These are phyloP conservation scores for Avena insularis DNA, from an alignment of 176 grass and related monocot genomes.

Conservation along the genomic window DNA sequence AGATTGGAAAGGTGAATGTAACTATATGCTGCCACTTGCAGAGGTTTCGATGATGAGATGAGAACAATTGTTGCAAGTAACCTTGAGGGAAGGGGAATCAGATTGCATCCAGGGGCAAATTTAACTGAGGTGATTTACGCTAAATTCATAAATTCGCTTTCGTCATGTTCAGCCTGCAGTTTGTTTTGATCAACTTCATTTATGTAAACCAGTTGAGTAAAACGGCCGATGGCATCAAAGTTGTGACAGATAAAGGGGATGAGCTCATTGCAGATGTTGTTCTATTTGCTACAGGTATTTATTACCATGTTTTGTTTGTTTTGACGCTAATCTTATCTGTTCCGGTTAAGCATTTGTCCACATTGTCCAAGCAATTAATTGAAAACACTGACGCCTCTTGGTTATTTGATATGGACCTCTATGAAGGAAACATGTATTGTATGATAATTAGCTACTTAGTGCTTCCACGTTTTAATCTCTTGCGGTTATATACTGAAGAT, in stretches of 20 bases:
- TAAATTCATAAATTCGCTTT: background rate
- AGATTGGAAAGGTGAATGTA: background rate
- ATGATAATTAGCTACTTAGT: background rate
- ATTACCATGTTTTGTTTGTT: background rate
- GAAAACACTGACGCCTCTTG: background rate
- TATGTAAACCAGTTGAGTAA: constrained; percentile 74
- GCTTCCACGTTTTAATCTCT: background rate
- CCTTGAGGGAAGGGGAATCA: constrained; percentile 88
- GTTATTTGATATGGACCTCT: background rate
- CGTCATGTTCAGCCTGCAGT: background rate
- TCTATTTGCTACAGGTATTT: constrained; percentile 96
- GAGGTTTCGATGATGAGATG: constrained; percentile 99
- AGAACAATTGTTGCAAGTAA: constrained; percentile 85
- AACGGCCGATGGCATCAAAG: constrained; percentile 82
- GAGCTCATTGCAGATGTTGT: constrained; percentile 89
- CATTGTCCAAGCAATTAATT: too few relatives aligned
- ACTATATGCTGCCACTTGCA: constrained; percentile 37
- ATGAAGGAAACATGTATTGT: background rate
- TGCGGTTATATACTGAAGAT: background rate
- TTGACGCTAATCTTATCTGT: constrained; percentile 5
- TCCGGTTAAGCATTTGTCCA: background rate
- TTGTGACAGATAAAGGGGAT: constrained; percentile 82
- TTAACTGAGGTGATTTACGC: constrained; percentile 66
- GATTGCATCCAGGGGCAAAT: constrained; percentile 74
- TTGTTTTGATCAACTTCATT: constrained; percentile 31